phyloP scores from a whole-genome alignment of 192 early-diverging fungal genomes.

The Entomortierella lignicola region DNA sequence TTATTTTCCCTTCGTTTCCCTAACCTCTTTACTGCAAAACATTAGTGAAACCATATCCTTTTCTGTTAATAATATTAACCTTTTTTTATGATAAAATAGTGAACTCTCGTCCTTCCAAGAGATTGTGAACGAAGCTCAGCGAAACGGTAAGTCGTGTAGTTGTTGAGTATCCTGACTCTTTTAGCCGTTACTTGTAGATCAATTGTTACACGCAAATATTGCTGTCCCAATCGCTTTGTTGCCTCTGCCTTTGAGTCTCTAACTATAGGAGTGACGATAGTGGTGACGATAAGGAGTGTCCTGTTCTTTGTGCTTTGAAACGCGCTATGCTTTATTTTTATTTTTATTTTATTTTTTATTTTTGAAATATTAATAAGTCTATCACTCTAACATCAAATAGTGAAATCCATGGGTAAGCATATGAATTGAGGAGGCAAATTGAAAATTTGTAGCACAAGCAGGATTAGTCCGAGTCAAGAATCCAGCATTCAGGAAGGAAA shows the following conservation, averaged over 20 bases:
- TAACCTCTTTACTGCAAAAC: too few species aligned
- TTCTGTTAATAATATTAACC: too few species aligned
- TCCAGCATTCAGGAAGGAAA: neutral
- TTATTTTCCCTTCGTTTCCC: too few species aligned
- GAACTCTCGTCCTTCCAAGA: conserved; percentile 35
- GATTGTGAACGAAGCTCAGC: conserved; percentile 36
- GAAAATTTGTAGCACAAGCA: neutral
- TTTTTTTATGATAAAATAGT: neutral
- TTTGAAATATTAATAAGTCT: too few species aligned
- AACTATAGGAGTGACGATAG: neutral
- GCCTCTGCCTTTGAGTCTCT: neutral
- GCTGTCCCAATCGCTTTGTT: neutral
- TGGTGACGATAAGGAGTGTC: neutral
- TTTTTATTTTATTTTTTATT: neutral
- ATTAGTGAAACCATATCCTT: too few species aligned
- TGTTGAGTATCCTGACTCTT: neutral
- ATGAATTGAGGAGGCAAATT: conserved; percentile 10
- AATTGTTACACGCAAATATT: neutral
- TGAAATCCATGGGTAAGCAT: conserved; percentile 55
- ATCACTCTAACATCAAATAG: conserved; percentile 7
- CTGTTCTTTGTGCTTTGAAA: too few species aligned
- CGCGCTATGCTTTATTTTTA: neutral
- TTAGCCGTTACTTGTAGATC: too few species aligned
- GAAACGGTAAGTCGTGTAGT: conserved; percentile 44
- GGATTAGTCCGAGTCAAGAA: neutral